These are phyloP conservation scores for Collybiopsis confluens DNA, from an alignment of 768 basidiomycete species.

Conservation along the genomic window DNA sequence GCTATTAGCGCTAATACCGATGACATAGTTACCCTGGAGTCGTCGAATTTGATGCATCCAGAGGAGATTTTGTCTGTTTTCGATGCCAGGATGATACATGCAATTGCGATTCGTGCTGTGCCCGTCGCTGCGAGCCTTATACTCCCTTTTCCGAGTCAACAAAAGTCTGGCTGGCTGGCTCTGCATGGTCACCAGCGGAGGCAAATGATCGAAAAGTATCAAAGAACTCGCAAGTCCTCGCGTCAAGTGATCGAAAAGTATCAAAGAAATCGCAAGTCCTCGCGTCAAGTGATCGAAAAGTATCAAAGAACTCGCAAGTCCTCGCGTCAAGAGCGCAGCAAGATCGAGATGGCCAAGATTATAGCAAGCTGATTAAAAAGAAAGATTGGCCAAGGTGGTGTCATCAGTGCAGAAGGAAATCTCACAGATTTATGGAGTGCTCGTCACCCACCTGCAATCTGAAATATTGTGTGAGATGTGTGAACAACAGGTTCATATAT, in stretches of 20 bases:
- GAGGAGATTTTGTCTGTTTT: neutral
- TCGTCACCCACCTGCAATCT: neutral
- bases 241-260: too few species aligned
- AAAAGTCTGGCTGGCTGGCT: neutral
- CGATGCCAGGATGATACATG: neutral
- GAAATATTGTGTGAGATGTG: constrained; percentile 2
- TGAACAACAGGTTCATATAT: neutral
- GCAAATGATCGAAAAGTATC: neutral
- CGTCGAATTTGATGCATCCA: neutral
- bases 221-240: neutral
- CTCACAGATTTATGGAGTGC: neutral
- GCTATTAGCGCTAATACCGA: neutral
- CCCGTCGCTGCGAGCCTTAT: neutral
- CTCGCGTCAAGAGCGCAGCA: neutral
- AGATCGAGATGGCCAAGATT: neutral
- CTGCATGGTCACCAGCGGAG: neutral
- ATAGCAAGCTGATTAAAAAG: neutral
- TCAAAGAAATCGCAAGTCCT: too few species aligned
- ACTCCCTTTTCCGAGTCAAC: neutral
- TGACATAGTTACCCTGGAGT: neutral
- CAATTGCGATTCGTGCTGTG: neutral
- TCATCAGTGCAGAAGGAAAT: neutral
- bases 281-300: too few species aligned
- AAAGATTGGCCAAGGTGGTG: neutral
- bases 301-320: too few species aligned